Percentiles rank a stretch among this genome's conserved stretches.
phyloP scores from a whole-genome alignment of 306 rosid genomes.

The Quercus variabilis region DNA sequence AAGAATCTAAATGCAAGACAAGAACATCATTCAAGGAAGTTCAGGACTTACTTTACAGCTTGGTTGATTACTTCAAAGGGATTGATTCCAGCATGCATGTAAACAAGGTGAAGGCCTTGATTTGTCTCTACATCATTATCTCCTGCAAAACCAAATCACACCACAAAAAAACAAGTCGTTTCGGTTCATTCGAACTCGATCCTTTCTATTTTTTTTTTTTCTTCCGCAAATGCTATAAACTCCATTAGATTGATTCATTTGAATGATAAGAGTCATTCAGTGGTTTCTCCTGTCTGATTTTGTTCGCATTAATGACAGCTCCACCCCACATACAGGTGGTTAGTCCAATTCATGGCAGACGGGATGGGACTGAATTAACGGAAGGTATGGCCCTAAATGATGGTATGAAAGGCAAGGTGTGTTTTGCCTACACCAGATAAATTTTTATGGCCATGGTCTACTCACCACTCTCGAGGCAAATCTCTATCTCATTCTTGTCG shows the following conservation, averaged over 20 bases:
- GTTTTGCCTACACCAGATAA: slow-evolving; percentile 33
- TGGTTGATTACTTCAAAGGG: slow-evolving; percentile 91
- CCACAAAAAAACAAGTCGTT: slow-evolving; percentile 53
- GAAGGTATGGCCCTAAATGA: slow-evolving; percentile 37
- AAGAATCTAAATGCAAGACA: not conserved
- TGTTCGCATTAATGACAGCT: slow-evolving; percentile 42
- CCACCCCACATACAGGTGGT: slow-evolving; percentile 44
- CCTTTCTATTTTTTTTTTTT: slow-evolving; percentile 24
- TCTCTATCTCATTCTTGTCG: slow-evolving; percentile 75
- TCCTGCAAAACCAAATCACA: slow-evolving; percentile 86
- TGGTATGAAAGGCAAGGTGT: slow-evolving; percentile 26
- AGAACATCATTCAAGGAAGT: not conserved
- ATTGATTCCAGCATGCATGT: slow-evolving; percentile 92
- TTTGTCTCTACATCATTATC: slow-evolving; percentile 71
- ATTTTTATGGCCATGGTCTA: slow-evolving; percentile 39
- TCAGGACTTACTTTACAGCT: slow-evolving; percentile 70
- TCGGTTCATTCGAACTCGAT: slow-evolving; percentile 43
- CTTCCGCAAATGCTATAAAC: slow-evolving; percentile 54
- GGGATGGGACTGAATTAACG: slow-evolving; percentile 38
- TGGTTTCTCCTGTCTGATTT: slow-evolving; percentile 47
- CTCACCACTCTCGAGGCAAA: slow-evolving; percentile 96
- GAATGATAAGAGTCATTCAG: slow-evolving; percentile 33
- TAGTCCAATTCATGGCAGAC: slow-evolving; percentile 37
- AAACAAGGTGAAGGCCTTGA: slow-evolving; percentile 81
- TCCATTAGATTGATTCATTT: slow-evolving; percentile 49